Evolutionary conservation across 177 flowering plant genomes (phyloP), one percentile per base, ranked within the genome.

Genomic region (Vitis hybrid): DNA sequence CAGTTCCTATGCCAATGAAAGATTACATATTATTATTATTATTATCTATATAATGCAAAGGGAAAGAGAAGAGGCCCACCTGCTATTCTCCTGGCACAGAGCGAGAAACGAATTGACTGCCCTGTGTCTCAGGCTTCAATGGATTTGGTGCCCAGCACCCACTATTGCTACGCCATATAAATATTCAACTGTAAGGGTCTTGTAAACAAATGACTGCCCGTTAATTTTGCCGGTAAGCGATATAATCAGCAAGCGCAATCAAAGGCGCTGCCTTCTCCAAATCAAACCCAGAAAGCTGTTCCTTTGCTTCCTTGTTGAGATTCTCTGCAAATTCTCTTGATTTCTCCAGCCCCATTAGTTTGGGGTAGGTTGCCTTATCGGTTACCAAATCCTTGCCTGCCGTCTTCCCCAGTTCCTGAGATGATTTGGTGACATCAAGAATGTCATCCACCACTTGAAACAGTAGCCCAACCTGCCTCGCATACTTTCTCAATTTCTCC

Each of bases 391-490:
- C 95, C 68, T 89, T 88, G 59, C 95, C 95, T 0, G 91, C 92
- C 3, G 92, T 90, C 71, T 90, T 90, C 61, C 95, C 95, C 81
- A 90, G 59, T 70, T 90, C 92, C 63, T 78, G 54, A 0, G 92
- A 84, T 0, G 92, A 87, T 68, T 80, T 85, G 0, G 92, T 87
- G 31, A 90, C 87, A 73, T 89, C 92, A n/a, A 90, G 82, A 13
- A 90, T 90, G 67, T 90, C 92, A 59, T 90, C 95, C 66, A 89
- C 95, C 52, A 90, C 95, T 73, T 90, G 92, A 75, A 89, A 90
- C 83, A 89, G 62, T 70, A 90, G 66, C 18, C 95, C 92, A 22
- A 87, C 78, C 19, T 74, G 73, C 69, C 88, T 77, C 0, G 91
- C 91, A 20, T 82, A 89, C 10, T 66, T 85, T 70, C 95, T 71